These are phyloP conservation scores for Solanum pennellii DNA, from an alignment of 257 asterid genomes.

Conservation along the genomic window DNA sequence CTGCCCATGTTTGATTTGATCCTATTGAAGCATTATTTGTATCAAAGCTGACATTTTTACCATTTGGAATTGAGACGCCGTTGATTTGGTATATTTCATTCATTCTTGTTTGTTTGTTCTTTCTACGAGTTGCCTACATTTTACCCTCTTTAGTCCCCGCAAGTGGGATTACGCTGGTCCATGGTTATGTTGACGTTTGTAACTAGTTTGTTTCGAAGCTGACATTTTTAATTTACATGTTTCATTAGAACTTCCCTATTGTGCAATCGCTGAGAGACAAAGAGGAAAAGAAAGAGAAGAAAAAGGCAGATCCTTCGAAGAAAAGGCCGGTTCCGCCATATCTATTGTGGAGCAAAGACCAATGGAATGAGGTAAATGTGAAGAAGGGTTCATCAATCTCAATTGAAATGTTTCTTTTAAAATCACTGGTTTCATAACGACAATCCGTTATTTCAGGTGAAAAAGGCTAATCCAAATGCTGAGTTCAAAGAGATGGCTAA, in stretches of 20 bases:
- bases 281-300: conserved; percentile 65
- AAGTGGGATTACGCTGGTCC: neutral
- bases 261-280: conserved; percentile 26
- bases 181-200: neutral
- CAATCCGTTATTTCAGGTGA: conserved; percentile 32
- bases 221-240: neutral
- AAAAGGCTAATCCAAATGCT: conserved; percentile 56
- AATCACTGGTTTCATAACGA: neutral
- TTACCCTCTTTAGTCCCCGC: neutral
- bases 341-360: conserved; percentile 78
- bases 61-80: neutral
- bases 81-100: neutral
- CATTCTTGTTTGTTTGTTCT: neutral
- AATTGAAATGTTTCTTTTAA: neutral
- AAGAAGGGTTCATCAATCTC: neutral
- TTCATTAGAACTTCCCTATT: conserved; percentile 38
- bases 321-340: conserved; percentile 80
- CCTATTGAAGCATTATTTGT: neutral
- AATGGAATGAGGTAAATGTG: conserved; percentile 72
- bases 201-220: neutral
- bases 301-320: conserved; percentile 28
- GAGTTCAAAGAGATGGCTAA: conserved; percentile 66
- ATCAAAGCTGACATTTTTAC: neutral
- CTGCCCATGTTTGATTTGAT: neutral
- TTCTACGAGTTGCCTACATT: neutral